A percentile compares a stretch with the other conserved stretches of the same genome.
Conservation (phyloP, 257 asterid genomes). For the Mentha longifolia region DNA sequence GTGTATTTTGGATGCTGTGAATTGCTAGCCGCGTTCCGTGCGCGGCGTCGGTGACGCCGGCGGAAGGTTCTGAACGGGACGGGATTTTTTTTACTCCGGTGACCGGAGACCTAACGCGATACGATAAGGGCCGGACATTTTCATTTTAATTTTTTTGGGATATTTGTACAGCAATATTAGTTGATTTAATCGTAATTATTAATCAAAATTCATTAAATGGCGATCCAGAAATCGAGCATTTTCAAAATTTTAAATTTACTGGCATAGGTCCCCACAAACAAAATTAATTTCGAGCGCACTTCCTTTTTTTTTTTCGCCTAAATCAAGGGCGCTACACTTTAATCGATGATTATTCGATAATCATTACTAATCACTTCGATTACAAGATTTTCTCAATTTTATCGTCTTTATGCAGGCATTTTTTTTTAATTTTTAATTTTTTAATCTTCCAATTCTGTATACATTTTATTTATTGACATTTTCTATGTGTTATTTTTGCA, state of each 20-base stretch:
- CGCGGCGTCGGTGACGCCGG: neutral
- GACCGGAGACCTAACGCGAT: conserved; percentile 23
- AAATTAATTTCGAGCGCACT: neutral
- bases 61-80: conserved; percentile 20
- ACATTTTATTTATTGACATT: neutral
- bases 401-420: no score
- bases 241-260: neutral
- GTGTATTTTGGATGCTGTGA: neutral
- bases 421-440: no score
- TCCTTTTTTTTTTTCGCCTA: neutral
- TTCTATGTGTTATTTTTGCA: neutral
- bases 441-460: neutral
- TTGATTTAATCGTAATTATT: neutral
- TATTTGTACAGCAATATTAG: conserved; percentile 20
- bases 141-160: neutral
- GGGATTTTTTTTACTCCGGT: conserved; percentile 32
- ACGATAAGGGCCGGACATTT: conserved; percentile 21
- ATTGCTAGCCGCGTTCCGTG: neutral
- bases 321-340: neutral
- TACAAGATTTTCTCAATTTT: neutral
- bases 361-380: neutral
- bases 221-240: neutral
- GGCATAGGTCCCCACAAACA: neutral
- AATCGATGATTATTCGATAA: neutral
- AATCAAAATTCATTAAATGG: conserved; percentile 14